Evolutionary conservation across 768 basidiomycete species (phyloP), one percentile per base, ranked within the genome.

Genomic region (Megacollybia marginata): DNA sequence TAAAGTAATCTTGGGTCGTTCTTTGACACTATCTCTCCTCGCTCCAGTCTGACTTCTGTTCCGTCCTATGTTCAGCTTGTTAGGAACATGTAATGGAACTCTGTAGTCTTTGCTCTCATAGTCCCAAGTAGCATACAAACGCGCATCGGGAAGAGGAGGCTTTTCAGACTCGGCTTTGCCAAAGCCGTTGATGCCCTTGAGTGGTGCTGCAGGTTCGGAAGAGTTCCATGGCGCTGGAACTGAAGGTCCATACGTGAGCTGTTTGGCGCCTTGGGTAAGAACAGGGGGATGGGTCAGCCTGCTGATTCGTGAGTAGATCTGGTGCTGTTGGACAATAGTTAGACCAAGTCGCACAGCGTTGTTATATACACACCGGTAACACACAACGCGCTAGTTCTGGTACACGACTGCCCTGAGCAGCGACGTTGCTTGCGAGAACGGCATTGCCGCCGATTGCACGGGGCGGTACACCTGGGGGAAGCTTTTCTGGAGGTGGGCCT

Each of bases 271-370:
- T 13, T 83, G 77, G 44, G 74, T 68, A 33, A 89, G 71, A 1
- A 80, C 73, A 0, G 82, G 76, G 3, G 88, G 88, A 56, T 88
- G 85, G 0, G 70, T 64, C 13, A 91, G 70, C 4, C 82, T 78
- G 9, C 75, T 80, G 10, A 82, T 79, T 16, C 88, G 78, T 9
- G 72, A 64, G 43, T 78, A 61, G 34, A 87, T 75, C 11, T 79
- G 57, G 15, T 77, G 72, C 79, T 85, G 58, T 52, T 38, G 18
- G 40, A n/a, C n/a, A 35, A 47, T 40, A 31, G 32, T 44, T n/a
- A 10, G 46, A n/a, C 36, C 45, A 55, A 9, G 50, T 12, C 47
- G 11, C 20, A 48, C 33, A 31, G 13, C 38, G 48, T 16, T 23
- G 18, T 12, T 12, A 46, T 35, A 32, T 19, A 71, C 83, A 53